Evolutionary conservation across 164 flowering plant species (phyloP), one percentile per base, ranked within the genome.

Genomic region (Sextonia rubra): DNA sequence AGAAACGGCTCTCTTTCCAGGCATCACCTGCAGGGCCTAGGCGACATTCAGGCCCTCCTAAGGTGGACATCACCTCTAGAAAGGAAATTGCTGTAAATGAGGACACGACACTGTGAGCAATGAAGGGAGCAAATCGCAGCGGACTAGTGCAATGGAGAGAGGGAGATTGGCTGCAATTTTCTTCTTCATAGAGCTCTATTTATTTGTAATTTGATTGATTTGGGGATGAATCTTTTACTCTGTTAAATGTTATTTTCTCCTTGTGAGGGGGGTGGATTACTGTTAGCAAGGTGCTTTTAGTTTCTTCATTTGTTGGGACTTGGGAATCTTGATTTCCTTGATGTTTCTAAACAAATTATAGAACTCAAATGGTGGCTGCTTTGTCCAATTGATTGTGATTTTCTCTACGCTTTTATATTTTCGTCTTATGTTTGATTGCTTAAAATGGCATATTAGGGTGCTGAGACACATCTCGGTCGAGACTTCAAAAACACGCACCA

Each of bases 1-100:
- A 87, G 87, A 92, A 90, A 71, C 77, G 88, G 68, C 84, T 88
- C 12, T 85, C 88, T 37, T 90, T 82, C 72, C 85, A 90, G 2
- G 82, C 80, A 44, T 85, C 91, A 14, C 89, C 89, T 0, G 85
- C 84, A 18, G 76, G 74, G 64, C 74, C 80, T 52, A 86, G 93
- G 83, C 82, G 91, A 69, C 87, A 83, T 70, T 85, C 92, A 3
- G 88, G 83, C 49, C 90, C 89, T 9, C 86, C 89, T 9, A 86
- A 82, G 78, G 56, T 87, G 69, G 90, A 85, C 15, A 77, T 68
- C 80, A 81, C 75, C 78, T 64, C 77, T 9, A 32, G 76, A 29
- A 72, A 81, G 48, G 85, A 80, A 30, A 75, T 67, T 47, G 70
- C 64, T 23, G 49, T 71, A 27, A 61, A 70, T 22, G 58, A 27